phyloP scores from a whole-genome alignment of 2,329 filamentous ascomycete genomes.

The Hypoxylon sp. region DNA sequence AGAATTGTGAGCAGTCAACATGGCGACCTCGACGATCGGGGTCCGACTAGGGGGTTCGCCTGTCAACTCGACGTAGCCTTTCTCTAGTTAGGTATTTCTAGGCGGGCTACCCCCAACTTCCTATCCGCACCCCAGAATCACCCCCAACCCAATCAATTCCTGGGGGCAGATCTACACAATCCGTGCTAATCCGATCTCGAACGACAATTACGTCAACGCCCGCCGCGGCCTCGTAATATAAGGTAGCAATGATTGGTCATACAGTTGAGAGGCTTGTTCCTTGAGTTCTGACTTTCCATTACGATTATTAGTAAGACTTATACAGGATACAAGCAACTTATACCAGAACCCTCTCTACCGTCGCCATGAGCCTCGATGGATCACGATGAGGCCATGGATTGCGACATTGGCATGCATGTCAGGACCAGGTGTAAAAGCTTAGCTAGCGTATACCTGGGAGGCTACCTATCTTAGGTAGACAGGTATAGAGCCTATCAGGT shows the following conservation, averaged over 20 bases:
- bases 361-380: slow-evolving; percentile 6
- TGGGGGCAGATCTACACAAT: slow-evolving; percentile 23
- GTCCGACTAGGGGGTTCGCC: neutral
- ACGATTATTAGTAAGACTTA: slow-evolving; percentile 37
- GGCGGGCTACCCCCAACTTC: slow-evolving; percentile 25
- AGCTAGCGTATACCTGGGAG: neutral
- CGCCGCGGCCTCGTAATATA: slow-evolving; percentile 26
- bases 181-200: slow-evolving; percentile 33
- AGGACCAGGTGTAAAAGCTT: slow-evolving; percentile 24
- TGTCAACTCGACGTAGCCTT: neutral
- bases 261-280: slow-evolving; percentile 7
- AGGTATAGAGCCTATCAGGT: slow-evolving; percentile 28
- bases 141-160: slow-evolving; percentile 25
- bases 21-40: neutral
- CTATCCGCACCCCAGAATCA: slow-evolving; percentile 23
- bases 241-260: slow-evolving; percentile 25
- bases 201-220: slow-evolving; percentile 36
- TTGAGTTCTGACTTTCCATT: slow-evolving; percentile 34
- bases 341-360: slow-evolving; percentile 19
- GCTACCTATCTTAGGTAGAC: neutral
- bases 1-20: neutral
- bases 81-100: slow-evolving; percentile 36
- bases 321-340: slow-evolving; percentile 12
- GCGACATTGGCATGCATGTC: slow-evolving; percentile 31
- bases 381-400: slow-evolving; percentile 18